Evolutionary conservation across 257 asterid species (phyloP), one percentile per base, ranked within the genome.

Genomic region (Jasminum sambac): DNA sequence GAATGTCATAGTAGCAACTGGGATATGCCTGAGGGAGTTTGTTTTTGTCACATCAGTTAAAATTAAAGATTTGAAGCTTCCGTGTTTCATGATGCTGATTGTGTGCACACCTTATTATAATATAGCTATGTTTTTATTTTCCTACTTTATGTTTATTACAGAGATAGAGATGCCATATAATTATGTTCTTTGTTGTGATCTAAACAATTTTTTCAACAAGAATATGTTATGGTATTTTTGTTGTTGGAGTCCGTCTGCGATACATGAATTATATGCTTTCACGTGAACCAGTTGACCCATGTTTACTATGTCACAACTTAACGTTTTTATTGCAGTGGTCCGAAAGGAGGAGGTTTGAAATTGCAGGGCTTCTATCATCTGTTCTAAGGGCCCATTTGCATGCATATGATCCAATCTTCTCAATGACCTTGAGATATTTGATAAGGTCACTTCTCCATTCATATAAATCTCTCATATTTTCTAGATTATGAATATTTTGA

Each of bases 341-440:
- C 67, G 91, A 86, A 76, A 87, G 73, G 86, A 87, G 92, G 82
- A 90, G 99, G 86, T 84, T 82, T 72, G 97, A 95, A 77, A 88
- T 91, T 81, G 95, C 98, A 23, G 99, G 98, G 78, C 80, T 89
- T 68, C 67, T 95, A 44, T 84, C 93, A 52, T 90, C 98, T 80
- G 86, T 91, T 67, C 83, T 95, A 78, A 88, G 96, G 67, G 87
- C 96, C 57, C 90, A 95, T 80, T 81, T 90, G 72, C 86, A 77
- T 58, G 96, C 98, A 61, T 87, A 88, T 44, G 99, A 95, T 76
- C 99, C 99, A 58, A 78, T 91, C 66, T 87, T 95, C 68, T 77
- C 97, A 60, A 82, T 91, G 99, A 81, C 98, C 40, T 79, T 95
- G 92, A 86, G 94, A 90, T 90, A 91, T 74, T 80, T 95, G 85